phyloP scores from a whole-genome alignment of 2,329 filamentous ascomycete genomes.

The Fusarium sp. region DNA sequence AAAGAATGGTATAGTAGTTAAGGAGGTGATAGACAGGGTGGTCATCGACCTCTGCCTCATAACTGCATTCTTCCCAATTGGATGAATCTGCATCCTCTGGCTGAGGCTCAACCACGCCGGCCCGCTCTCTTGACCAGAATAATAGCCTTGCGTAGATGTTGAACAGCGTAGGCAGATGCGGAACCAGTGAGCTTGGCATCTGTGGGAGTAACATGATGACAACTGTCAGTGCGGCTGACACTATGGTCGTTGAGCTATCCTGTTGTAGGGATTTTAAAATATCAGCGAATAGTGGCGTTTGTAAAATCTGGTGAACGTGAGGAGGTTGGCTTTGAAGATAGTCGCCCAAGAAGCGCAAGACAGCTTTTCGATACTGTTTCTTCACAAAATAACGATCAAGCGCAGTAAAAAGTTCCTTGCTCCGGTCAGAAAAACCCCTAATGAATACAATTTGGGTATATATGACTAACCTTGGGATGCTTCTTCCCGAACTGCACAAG shows the following conservation, averaged over 20 bases:
- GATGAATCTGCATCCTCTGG: slow-evolving; percentile 51
- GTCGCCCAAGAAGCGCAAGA: slow-evolving; percentile 73
- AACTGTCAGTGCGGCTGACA: slow-evolving; percentile 78
- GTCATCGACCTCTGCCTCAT: slow-evolving; percentile 69
- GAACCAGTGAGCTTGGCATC: slow-evolving; percentile 76
- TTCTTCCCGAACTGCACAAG: slow-evolving; percentile 71
- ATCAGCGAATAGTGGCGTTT: slow-evolving; percentile 76
- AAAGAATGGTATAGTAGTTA: slow-evolving; percentile 83
- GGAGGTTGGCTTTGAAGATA: slow-evolving; percentile 82
- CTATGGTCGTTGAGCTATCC: slow-evolving; percentile 79
- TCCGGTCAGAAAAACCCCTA: background rate
- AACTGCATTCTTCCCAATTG: slow-evolving; percentile 71
- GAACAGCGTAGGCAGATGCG: slow-evolving; percentile 77
- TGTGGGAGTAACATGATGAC: slow-evolving; percentile 86
- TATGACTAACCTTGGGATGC: slow-evolving; percentile 62
- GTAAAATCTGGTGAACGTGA: slow-evolving; percentile 76
- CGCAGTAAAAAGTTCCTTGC: slow-evolving; percentile 71
- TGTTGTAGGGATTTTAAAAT: slow-evolving; percentile 78
- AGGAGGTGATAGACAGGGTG: slow-evolving; percentile 72
- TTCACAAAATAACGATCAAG: slow-evolving; percentile 73
- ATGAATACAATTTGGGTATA: background rate
- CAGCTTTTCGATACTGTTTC: slow-evolving; percentile 69
- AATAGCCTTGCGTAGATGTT: slow-evolving; percentile 82
- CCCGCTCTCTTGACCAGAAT: slow-evolving; percentile 75
- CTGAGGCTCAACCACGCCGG: slow-evolving; percentile 49